phyloP scores from a whole-genome alignment of 768 basidiomycete genomes.

The Tephrocybe sp. region DNA sequence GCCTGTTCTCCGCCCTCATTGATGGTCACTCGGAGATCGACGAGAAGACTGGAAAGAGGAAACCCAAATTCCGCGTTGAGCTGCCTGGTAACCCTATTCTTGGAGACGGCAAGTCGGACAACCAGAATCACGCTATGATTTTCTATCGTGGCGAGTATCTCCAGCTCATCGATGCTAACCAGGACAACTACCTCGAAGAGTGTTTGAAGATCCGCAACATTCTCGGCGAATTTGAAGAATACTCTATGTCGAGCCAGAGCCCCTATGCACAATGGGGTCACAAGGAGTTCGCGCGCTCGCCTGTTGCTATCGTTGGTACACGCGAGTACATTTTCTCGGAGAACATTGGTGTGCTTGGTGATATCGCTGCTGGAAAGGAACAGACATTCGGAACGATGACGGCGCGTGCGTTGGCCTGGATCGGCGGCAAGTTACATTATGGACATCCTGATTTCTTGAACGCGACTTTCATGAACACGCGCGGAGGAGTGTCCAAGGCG shows the following conservation, averaged over 20 bases:
- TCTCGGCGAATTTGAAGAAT: conserved; percentile 97
- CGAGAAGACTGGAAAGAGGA: conserved; percentile 82
- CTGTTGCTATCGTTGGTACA: conserved; percentile 97
- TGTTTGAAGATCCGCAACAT: conserved; percentile 98
- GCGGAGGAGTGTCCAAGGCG: conserved; percentile 98
- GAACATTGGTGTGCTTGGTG: conserved; percentile 98
- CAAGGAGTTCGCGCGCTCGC: conserved; percentile 86
- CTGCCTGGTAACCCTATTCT: conserved; percentile 98
- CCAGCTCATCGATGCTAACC: conserved; percentile 99
- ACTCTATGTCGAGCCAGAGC: conserved; percentile 84
- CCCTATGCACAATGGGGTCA: conserved; percentile 97
- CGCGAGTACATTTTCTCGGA: conserved; percentile 99
- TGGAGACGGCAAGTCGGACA: conserved; percentile 98
- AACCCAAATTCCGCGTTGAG: conserved; percentile 97
- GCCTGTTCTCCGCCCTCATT: conserved; percentile 90
- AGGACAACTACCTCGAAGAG: conserved; percentile 99
- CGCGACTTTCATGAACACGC: conserved; percentile 96
- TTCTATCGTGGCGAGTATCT: conserved; percentile 99
- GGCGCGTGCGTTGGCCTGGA: conserved; percentile 92
- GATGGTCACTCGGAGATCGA: conserved; percentile 97
- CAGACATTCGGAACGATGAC: conserved; percentile 99
- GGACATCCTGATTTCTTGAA: conserved; percentile 99
- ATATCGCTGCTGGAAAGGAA: conserved; percentile 99
- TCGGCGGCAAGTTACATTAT: conserved; percentile 97
- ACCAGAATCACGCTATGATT: conserved; percentile 99